Evolutionary conservation across 1,139 yeast species (phyloP).

Genomic region (Kurtzmaniella quercitrusa): DNA sequence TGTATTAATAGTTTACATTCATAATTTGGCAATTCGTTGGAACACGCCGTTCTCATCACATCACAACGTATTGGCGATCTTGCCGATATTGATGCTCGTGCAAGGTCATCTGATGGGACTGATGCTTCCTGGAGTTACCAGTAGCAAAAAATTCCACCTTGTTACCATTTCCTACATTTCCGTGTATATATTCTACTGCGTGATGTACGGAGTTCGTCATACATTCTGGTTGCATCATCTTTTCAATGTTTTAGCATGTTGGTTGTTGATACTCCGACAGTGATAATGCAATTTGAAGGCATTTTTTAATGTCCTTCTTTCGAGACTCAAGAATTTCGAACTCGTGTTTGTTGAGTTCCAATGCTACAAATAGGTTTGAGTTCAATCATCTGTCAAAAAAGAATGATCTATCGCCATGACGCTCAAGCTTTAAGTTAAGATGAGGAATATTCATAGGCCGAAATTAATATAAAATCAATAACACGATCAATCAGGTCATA

Average conservation of each 20-base stretch:
- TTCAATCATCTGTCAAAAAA: too few relatives aligned
- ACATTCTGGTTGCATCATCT: conserved; percentile 69
- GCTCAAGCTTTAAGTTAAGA: too few relatives aligned
- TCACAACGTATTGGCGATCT: conserved; percentile 63
- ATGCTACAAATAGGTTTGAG: too few relatives aligned
- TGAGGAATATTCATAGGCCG: too few relatives aligned
- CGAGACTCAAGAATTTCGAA: background rate
- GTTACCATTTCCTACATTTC: conserved; percentile 26
- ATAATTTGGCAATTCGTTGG: conserved; percentile 67
- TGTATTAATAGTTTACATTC: conserved; percentile 63
- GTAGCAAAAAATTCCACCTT: conserved; percentile 15
- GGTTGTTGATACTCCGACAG: conserved; percentile 26
- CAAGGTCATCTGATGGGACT: conserved; percentile 30
- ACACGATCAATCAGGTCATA: too few relatives aligned
- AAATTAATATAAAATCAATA: too few relatives aligned
- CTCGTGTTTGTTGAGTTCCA: too few relatives aligned
- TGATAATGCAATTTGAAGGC: too few relatives aligned
- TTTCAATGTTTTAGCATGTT: conserved; percentile 51
- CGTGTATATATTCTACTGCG: conserved; percentile 51
- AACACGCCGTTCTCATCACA: conserved; percentile 73
- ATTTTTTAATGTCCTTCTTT: conserved; percentile 7
- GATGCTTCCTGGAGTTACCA: conserved; percentile 17
- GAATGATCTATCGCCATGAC: too few relatives aligned
- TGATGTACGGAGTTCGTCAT: conserved; percentile 65
- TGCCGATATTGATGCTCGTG: conserved; percentile 55